phyloP scores from a whole-genome alignment of 129 eudicot genomes.

The Chrysanthemum lavandulifolium region DNA sequence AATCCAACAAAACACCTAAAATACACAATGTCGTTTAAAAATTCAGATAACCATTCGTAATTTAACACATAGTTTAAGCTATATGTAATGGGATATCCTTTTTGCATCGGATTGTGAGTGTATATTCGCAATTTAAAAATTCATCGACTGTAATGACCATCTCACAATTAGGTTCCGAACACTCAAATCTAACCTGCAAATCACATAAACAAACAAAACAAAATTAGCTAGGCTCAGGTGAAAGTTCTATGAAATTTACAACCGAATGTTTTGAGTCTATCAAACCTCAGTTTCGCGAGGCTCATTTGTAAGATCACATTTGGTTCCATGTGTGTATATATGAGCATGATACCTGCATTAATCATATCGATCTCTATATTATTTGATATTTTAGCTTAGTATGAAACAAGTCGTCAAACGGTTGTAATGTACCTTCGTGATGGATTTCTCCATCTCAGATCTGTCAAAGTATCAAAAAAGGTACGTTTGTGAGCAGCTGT shows the following conservation, averaged over 20 bases:
- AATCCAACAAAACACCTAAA: too few relatives aligned
- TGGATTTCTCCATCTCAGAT: conserved; percentile 92
- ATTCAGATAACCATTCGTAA: too few relatives aligned
- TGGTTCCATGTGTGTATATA: conserved; percentile 77
- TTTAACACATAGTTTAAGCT: too few relatives aligned
- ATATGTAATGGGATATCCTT: too few relatives aligned
- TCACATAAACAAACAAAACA: background rate
- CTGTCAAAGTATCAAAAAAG: conserved; percentile 72
- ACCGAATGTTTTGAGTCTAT: background rate
- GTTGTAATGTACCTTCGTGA: conserved; percentile 63
- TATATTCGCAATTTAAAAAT: conserved; percentile 89
- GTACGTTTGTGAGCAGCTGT: conserved; percentile 76
- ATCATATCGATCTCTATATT: background rate
- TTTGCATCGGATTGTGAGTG: conserved; percentile 75
- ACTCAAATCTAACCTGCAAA: conserved; percentile 89
- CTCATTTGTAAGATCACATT: conserved; percentile 79
- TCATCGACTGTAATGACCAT: conserved; percentile 88
- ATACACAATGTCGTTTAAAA: too few relatives aligned
- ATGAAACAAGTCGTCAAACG: background rate
- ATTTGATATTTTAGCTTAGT: background rate
- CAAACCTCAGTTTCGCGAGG: conserved; percentile 94
- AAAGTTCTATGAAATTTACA: background rate
- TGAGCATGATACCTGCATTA: conserved; percentile 89
- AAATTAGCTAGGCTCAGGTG: background rate
- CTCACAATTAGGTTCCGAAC: conserved; percentile 76